A percentile compares a stretch with the other conserved stretches of the same genome.
These are phyloP conservation scores for Tulasnella sp. DNA, from an alignment of 768 basidiomycete species.

Conservation along the genomic window DNA sequence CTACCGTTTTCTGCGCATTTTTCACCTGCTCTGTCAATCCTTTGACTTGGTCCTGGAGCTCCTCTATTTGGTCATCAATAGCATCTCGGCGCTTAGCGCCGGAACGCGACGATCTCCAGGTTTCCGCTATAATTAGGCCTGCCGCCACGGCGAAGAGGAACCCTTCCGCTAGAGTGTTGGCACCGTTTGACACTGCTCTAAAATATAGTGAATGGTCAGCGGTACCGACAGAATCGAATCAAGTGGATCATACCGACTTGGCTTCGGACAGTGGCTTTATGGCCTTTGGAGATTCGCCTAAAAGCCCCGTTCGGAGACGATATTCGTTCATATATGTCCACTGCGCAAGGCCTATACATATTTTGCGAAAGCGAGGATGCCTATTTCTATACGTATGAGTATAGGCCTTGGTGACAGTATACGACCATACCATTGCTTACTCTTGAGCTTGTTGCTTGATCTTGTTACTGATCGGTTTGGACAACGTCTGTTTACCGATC, in stretches of 20 bases:
- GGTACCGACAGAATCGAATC: not conserved
- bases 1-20: conserved; percentile 32
- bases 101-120: conserved; percentile 62
- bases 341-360: conserved; percentile 70
- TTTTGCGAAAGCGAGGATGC: conserved; percentile 57
- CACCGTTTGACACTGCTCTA: conserved; percentile 79
- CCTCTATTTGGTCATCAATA: conserved; percentile 54
- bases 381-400: conserved; percentile 28
- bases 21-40: conserved; percentile 28
- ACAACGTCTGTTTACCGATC: conserved; percentile 58
- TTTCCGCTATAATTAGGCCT: conserved; percentile 60
- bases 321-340: conserved; percentile 64
- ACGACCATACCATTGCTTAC: conserved; percentile 32
- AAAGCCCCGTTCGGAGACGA: conserved; percentile 58
- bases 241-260: conserved; percentile 47
- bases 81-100: conserved; percentile 58
- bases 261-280: conserved; percentile 70
- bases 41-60: conserved; percentile 31
- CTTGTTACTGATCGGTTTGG: conserved; percentile 64
- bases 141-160: conserved; percentile 75
- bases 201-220: too few relatives aligned
- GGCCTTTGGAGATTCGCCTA: conserved; percentile 63
- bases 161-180: conserved; percentile 74
- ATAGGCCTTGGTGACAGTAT: not conserved
- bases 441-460: conserved; percentile 63